Evolutionary conservation across 768 basidiomycete species (phyloP).

Genomic region (Rubroboletus pulcherrimus): DNA sequence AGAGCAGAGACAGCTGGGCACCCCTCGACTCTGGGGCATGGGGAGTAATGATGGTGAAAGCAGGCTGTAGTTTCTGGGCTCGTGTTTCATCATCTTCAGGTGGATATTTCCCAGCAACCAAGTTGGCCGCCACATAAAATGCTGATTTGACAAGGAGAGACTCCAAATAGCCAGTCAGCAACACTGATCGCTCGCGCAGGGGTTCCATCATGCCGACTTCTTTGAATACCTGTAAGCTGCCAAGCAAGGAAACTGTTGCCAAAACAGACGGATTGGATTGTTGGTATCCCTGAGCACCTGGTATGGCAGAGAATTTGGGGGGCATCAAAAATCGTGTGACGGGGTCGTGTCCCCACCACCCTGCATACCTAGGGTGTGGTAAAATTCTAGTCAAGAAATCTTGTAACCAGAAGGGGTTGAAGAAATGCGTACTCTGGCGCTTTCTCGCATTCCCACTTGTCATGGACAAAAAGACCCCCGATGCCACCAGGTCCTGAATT

Average conservation of each 20-base stretch:
- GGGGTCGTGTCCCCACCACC: slow-evolving; percentile 98
- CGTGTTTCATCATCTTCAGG: slow-evolving; percentile 17
- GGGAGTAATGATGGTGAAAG: slow-evolving; percentile 95
- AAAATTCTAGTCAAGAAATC: slow-evolving; percentile 7
- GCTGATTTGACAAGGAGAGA: slow-evolving; percentile 54
- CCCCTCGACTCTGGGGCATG: slow-evolving; percentile 62
- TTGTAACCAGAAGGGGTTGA: slow-evolving; percentile 7
- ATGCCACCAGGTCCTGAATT: slow-evolving; percentile 98
- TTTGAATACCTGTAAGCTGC: slow-evolving; percentile 78
- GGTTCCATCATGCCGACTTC: slow-evolving; percentile 70
- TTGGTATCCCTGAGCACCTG: slow-evolving; percentile 92
- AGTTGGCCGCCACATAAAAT: slow-evolving; percentile 53
- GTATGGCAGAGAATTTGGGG: slow-evolving; percentile 72
- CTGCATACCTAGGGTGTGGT: slow-evolving; percentile 61
- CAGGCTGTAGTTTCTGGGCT: slow-evolving; percentile 23
- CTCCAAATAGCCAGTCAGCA: slow-evolving; percentile 72
- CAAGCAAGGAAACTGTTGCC: slow-evolving; percentile 73
- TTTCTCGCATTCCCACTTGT: slow-evolving; percentile 66
- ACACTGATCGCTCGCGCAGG: slow-evolving; percentile 64
- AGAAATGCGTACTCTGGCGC: slow-evolving; percentile 54
- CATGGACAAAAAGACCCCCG: slow-evolving; percentile 87
- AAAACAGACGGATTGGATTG: slow-evolving; percentile 92
- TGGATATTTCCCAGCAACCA: slow-evolving; percentile 30
- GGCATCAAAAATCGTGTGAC: slow-evolving; percentile 90
- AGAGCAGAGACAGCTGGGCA: slow-evolving; percentile 82